Base-by-base conservation (phyloP, 2,329 filamentous ascomycete species). In the Tricladium varicosporioides region DNA sequence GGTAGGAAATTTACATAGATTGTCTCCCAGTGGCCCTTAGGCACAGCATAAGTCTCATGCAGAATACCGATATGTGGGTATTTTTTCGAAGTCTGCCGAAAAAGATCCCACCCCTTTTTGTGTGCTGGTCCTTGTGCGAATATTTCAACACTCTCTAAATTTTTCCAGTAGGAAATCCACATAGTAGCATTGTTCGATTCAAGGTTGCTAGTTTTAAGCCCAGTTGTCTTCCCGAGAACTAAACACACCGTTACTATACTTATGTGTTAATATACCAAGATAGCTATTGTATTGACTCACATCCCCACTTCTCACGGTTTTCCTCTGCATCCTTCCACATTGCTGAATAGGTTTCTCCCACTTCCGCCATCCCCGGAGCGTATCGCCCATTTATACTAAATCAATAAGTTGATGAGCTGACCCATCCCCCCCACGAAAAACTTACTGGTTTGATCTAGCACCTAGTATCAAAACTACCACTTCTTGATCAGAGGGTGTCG, bases 161-260 rank as follows among this genome's bases (percentile, higher is more conserved):
- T 32, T 32, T 54, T 54, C 46, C 46, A 45, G 33, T 49, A 54
- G 13, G 46, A 32, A 9, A 54, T 43, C 46, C 52, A 54, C 9
- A 40, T 27, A 9, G 33, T 54, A 10, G 52, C n/a, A n/a, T 54
- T 54, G 18, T 33, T 32, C 5, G 46, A 49, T 16, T 43, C 44
- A 7, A 19, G 27, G 31, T 54, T 18, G 52, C 43, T 48, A 2
- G 52, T 31, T 16, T 47, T 48, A 11, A 54, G 46, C 9, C 31
- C 32, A 40, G 46, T 48, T 5, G 52, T 54, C 32, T 54, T 54
- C 16, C 52, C 52, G 13, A 54, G 27, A 48, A 42, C 52, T 54
- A 31, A 7, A 31, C 2, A 36, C 7, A 16, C 27, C 9, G n/a
- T 40, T 40, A 40, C 11, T 40, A 40, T 10, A 40, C 10, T 40